These are phyloP conservation scores for Zoysia pacifica DNA, from an alignment of 176 grass and related monocot genomes.

Conservation along the genomic window DNA sequence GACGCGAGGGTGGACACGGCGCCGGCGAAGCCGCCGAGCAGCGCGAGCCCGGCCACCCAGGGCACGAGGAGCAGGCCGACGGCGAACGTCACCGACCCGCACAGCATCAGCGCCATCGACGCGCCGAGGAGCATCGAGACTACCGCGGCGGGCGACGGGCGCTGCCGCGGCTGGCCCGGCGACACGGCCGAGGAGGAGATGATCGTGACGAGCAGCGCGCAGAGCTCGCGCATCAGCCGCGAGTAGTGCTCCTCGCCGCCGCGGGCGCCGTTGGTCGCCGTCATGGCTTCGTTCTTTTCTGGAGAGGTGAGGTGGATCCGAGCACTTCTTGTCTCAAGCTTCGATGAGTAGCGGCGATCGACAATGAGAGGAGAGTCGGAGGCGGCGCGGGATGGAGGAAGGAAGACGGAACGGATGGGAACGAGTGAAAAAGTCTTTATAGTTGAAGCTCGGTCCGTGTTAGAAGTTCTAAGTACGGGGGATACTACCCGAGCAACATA, in stretches of 20 bases:
- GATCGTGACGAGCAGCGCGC: constrained; percentile 58
- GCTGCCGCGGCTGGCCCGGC: not conserved
- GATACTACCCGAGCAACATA: no score
- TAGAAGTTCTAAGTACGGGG: no score
- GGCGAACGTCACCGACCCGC: constrained; percentile 88
- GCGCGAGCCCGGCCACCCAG: constrained; percentile 67
- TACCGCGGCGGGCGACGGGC: constrained; percentile 41
- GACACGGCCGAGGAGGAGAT: constrained; percentile 12
- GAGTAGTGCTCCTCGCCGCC: constrained; percentile 44
- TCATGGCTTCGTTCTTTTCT: constrained; percentile 22
- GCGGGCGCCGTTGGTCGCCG: not conserved
- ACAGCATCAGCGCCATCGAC: constrained; percentile 81
- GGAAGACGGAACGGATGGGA: no score
- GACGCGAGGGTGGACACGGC: constrained; percentile 68
- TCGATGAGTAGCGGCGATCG: not conserved
- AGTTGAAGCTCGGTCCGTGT: no score
- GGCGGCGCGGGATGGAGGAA: no score
- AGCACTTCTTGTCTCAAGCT: not conserved
- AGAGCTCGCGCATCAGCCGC: constrained; percentile 61
- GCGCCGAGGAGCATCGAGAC: constrained; percentile 70
- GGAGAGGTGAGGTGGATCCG: not conserved
- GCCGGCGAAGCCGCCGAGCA: constrained; percentile 71
- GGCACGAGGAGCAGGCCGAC: constrained; percentile 86
- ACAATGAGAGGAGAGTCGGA: not conserved
- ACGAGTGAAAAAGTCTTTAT: no score